Evolutionary conservation across 345 rosid genomes (phyloP), one percentile per base, ranked within the genome.

Genomic region (Boechera retrofracta): DNA sequence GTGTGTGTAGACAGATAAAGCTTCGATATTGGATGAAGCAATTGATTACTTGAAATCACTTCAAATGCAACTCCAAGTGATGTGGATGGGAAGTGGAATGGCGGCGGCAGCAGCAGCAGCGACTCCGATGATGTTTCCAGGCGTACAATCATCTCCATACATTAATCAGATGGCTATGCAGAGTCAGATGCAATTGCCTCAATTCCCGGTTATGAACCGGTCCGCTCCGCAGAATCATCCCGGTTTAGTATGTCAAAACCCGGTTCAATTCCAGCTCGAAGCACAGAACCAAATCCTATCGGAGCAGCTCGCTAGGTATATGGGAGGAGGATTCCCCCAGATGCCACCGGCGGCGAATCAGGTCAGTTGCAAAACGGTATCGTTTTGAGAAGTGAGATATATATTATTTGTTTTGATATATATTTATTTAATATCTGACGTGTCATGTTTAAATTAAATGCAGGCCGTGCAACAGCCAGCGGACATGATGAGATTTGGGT

Each of bases 81-180:
- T 94, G 97, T 91, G 97, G 91, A 87, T 94, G 96, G 97, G 98
- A 62, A 85, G 89, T 79, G 87, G 94, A 83, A 90, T 91, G 97
- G 94, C 89, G 7, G 81, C 80, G 5, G 80, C 80, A 1, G 80
- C 80, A 1, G 76, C 80, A 53, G 76, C 76, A 38, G 80, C 80
- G 12, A 73, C 48, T 77, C 98, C 94, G 2, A 82, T 89, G 94
- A 89, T 94, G 97, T 89, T 94, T 79, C 94, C 94, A 4, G 96
- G 97, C 45, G 79, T 89, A 35, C 98, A 89, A 52, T 79, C 85
- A 64, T 35, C 80, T 31, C 81, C 67, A 2, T 91, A 80, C 44
- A 74, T 89, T 67, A 74, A 86, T 64, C 83, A 83, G 12, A 83
- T 89, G 87, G 78, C 84, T 57, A 85, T 87, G 79, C 85, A 84